Evolutionary conservation across 805 yeast genomes (phyloP), one percentile per base, ranked within the genome.

Genomic region (Cyberlindnera nakhonratchasimensis): DNA sequence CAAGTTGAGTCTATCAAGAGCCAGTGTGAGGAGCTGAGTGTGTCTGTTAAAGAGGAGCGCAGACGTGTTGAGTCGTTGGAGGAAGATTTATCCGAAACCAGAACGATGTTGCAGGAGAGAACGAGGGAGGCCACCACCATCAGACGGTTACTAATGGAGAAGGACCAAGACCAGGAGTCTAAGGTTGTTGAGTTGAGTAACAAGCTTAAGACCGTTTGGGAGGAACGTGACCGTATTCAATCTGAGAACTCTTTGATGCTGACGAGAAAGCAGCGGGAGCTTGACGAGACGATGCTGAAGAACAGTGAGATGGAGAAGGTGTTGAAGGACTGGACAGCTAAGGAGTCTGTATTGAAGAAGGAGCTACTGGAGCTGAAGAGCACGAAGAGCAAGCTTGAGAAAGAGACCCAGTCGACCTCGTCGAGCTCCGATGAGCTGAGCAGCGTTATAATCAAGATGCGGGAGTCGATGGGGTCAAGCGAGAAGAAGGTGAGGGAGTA

Each of bases 31-130:
- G 96, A 87, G 54, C 59, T 85, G 37, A 57, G 72, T 3, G 74
- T 84, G 72, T 77, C 85, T 40, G 64, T 80, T 29, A 75, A 75
- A 46, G 98, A 93, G 52, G 67, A 80, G 2, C 72, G 71, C 32
- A 70, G 70, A 40, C 73, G 77, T 48, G 69, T 77, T 18, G 89
- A 85, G 43, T 74, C 79, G 2, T 59, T 90, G 22, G 89, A 86
- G 51, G 96, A 88, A 43, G 96, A 90, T 56, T 64, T 91, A n/a
- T 67, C 74, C 10, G 97, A 90, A 44, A 69, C 86, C 5, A 74
- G 87, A 42, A 74, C 77, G 24, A 69, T 81, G 61, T 63, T 90
- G 3, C 93, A 82, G 55, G 96, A 89, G 55, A 75, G 95, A 46
- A 79, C 86, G 0, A 70, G 90, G 38, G 98, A 91, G 62, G 72